Conservation (phyloP, 208 protist genomes). For the Strigomonas galati region DNA sequence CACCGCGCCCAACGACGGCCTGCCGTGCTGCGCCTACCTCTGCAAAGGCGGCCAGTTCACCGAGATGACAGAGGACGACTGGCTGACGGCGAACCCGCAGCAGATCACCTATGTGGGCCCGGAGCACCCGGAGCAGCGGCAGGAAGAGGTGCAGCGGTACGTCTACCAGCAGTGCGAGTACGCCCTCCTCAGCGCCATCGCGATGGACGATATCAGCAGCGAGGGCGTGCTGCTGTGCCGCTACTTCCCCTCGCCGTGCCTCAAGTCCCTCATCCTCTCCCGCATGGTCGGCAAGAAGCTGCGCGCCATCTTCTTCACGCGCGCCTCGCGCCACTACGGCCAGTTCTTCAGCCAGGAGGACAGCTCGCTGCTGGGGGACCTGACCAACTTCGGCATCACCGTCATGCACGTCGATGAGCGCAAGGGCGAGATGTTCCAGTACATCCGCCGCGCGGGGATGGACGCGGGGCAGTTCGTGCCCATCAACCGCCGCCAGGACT, state of each 20-base stretch:
- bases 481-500: constrained; percentile 81
- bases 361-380: constrained; percentile 77
- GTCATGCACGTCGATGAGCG: constrained; percentile 86
- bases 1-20: constrained; percentile 65
- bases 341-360: constrained; percentile 92
- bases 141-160: constrained; percentile 67
- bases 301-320: constrained; percentile 84
- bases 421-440: constrained; percentile 83
- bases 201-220: constrained; percentile 87
- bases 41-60: constrained; percentile 88
- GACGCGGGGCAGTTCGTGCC: constrained; percentile 87
- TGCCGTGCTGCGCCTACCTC: constrained; percentile 78
- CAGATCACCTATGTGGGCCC: constrained; percentile 58
- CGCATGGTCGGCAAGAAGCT: constrained; percentile 77
- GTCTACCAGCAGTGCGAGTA: constrained; percentile 90
- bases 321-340: constrained; percentile 70
- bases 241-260: constrained; percentile 89
- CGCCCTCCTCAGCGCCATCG: constrained; percentile 85
- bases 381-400: constrained; percentile 84
- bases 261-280: constrained; percentile 90
- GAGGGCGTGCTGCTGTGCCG: constrained; percentile 89
- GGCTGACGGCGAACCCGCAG: constrained; percentile 76
- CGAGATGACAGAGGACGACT: constrained; percentile 84
- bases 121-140: constrained; percentile 71
- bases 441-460: constrained; percentile 72